Base-by-base conservation (phyloP, 116 monocot genomes). In the Zostera marina region DNA sequence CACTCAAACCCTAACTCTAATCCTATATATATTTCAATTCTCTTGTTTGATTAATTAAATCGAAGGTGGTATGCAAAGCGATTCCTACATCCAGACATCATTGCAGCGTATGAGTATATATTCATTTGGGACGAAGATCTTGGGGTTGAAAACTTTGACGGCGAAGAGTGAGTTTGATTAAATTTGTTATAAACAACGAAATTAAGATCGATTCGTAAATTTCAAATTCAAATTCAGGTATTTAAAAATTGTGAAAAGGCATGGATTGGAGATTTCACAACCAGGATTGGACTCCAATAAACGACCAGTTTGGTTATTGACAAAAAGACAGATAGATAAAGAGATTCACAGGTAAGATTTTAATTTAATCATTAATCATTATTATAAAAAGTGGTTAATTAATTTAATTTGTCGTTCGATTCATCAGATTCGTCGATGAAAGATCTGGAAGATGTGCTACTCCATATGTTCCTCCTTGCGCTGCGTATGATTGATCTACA, bases 221-320 rank as follows among this genome's bases (percentile, higher is more conserved):
- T 1, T 26, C 26, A 2, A 26, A 26, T 26, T 26, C 26, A 4
- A 26, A 26, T 49, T 46, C 47, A 82, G 82, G 55, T 82, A 75
- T 23, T 53, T 82, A 52, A 26, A 69, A 40, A 9, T 82, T 43
- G 75, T 78, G 47, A 75, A 60, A 21, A 82, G 78, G 55, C 66
- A 82, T 67, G 75, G 75, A 3, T 61, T 82, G 44, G 82, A 82
- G 66, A 82, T 78, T 20, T 82, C 82, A 49, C 82, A 82, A 39
- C 78, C 82, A 22, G 82, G 75, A 22, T 26, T 78, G 44, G 83
- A 72, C 32, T 75, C 75, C 45, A 62, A 60, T 77, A 52, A 72
- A 71, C n/a, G n/a, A n/a, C n/a, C n/a, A n/a, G n/a, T n/a, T 51
- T 89, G 84, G 84, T 68, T 84, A 63, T 84, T 89, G 84, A 89